Evolutionary conservation across 768 basidiomycete genomes (phyloP).

Genomic region (Lactarius tabidus): DNA sequence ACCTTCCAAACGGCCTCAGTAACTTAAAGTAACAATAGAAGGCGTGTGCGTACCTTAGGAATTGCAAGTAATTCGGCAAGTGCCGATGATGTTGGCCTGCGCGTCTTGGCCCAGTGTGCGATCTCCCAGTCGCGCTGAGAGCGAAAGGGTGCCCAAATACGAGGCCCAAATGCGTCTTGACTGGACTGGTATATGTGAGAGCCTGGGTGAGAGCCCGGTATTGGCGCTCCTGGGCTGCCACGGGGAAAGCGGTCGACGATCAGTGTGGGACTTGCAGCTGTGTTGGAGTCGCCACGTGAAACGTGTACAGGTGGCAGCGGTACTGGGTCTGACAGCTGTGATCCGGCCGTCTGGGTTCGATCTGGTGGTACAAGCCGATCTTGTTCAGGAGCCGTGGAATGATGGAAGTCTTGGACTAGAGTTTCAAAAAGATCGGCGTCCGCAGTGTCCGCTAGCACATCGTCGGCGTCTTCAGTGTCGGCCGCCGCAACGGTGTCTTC

Average conservation of each 20-base stretch:
- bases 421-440: too few relatives aligned
- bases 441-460: too few relatives aligned
- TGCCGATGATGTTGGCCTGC: conserved; percentile 2
- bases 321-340: too few relatives aligned
- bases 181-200: background rate
- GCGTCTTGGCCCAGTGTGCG: conserved; percentile 19
- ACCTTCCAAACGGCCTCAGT: background rate
- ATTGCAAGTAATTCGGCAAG: conserved; percentile 8
- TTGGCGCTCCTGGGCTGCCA: background rate
- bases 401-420: too few relatives aligned
- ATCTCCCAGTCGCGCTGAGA: conserved; percentile 13
- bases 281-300: too few relatives aligned
- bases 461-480: too few relatives aligned
- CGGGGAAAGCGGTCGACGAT: background rate
- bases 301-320: too few relatives aligned
- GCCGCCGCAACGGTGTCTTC: too few relatives aligned
- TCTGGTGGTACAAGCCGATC: too few relatives aligned
- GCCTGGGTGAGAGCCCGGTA: background rate
- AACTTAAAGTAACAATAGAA: background rate
- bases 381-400: too few relatives aligned
- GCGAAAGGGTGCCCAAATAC: conserved; percentile 12
- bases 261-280: too few relatives aligned
- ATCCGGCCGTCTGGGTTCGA: too few relatives aligned
- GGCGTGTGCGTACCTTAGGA: background rate
- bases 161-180: background rate